A percentile compares a stretch with the other conserved stretches of the same genome.
Evolutionary conservation across 2,329 filamentous ascomycete genomes (phyloP).

Genomic region (Cladosporium velox): DNA sequence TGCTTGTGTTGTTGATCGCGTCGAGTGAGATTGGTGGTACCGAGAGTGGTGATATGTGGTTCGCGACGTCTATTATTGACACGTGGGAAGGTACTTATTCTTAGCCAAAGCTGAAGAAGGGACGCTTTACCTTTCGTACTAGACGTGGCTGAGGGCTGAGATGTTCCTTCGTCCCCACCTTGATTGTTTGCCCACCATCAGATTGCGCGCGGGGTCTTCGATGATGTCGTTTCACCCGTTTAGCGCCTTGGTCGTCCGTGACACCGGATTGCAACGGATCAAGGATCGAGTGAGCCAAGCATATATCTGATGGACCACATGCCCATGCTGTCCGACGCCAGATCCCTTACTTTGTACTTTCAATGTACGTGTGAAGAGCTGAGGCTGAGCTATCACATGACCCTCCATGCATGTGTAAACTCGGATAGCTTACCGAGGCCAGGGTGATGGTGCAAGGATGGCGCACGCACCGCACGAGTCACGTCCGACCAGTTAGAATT

Average conservation of each 20-base stretch:
- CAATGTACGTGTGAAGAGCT: not conserved
- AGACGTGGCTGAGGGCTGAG: constrained; percentile 5
- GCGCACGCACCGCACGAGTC: not conserved
- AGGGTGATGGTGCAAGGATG: not conserved
- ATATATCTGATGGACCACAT: not conserved
- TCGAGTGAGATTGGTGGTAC: not conserved
- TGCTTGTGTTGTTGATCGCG: not conserved
- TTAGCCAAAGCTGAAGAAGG: not conserved
- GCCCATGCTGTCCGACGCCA: not conserved
- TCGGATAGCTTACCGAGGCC: not conserved
- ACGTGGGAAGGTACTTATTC: not conserved
- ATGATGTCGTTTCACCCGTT: constrained; percentile 1
- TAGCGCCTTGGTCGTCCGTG: not conserved
- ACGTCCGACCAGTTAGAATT: not conserved
- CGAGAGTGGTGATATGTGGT: not conserved
- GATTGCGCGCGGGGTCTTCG: not conserved
- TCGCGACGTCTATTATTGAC: not conserved
- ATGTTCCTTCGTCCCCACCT: not conserved
- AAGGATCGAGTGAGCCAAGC: not conserved
- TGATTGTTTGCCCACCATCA: not conserved
- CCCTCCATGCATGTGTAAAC: not conserved
- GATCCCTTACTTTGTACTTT: not conserved
- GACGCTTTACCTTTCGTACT: not conserved
- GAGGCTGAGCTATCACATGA: constrained; percentile 5
- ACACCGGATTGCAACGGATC: not conserved